phyloP scores from a whole-genome alignment of 768 basidiomycete genomes.

The Panellus pusillus region DNA sequence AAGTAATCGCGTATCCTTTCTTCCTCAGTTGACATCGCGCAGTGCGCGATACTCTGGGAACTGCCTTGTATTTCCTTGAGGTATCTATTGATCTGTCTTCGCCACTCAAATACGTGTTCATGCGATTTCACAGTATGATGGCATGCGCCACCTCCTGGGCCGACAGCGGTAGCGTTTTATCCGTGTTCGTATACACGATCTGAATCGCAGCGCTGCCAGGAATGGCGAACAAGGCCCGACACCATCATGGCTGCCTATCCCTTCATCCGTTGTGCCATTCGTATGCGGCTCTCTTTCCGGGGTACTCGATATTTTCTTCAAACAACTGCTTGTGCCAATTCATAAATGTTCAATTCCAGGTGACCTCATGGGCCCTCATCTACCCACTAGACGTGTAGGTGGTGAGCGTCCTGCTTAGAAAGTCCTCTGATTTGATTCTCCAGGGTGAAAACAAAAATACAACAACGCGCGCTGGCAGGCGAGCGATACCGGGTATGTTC shows the following conservation, averaged over 20 bases:
- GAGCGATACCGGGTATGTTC: constrained; percentile 67
- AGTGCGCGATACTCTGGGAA: constrained; percentile 90
- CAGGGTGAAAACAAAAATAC: constrained; percentile 94
- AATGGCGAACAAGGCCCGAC: constrained; percentile 76
- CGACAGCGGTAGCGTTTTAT: constrained; percentile 47
- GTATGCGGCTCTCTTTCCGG: constrained; percentile 89
- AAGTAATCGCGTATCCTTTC: constrained; percentile 24
- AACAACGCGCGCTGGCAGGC: constrained; percentile 86
- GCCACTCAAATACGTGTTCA: neutral
- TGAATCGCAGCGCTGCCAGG: constrained; percentile 1
- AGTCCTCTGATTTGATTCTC: constrained; percentile 9
- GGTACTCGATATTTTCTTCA: constrained; percentile 43
- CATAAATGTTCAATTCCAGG: constrained; percentile 30
- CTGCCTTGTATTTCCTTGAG: constrained; percentile 89
- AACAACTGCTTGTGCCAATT: constrained; percentile 35
- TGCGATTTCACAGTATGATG: constrained; percentile 57
- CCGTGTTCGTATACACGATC: neutral
- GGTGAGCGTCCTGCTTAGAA: neutral
- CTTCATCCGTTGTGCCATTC: constrained; percentile 79
- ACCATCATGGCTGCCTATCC: constrained; percentile 86
- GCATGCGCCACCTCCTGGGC: constrained; percentile 84
- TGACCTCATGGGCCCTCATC: constrained; percentile 84
- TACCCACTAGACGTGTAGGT: constrained; percentile 93
- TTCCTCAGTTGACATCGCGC: constrained; percentile 6
- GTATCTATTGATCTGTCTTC: neutral